These are phyloP conservation scores for Cyberlindnera galapagoensis DNA, from an alignment of 805 yeast species.

Conservation along the genomic window DNA sequence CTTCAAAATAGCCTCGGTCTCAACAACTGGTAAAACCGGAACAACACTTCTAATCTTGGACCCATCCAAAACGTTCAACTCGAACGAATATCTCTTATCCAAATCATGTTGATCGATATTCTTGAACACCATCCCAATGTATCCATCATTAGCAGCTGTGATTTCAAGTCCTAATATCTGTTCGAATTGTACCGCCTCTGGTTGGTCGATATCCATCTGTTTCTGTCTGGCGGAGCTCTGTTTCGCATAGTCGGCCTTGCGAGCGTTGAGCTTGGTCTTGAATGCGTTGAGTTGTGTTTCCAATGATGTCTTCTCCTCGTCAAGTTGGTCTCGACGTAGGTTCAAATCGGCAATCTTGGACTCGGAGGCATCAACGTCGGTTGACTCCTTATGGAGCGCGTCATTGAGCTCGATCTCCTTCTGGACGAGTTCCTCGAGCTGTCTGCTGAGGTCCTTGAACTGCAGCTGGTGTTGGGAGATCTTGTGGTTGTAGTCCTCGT, in stretches of 20 bases:
- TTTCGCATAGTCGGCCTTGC: constrained; percentile 27
- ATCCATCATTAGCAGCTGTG: constrained; percentile 41
- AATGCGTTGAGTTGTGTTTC: constrained; percentile 28
- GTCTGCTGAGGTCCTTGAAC: constrained; percentile 26
- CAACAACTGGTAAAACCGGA: constrained; percentile 31
- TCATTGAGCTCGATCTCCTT: constrained; percentile 10
- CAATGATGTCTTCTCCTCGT: constrained; percentile 24
- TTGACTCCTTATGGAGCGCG: constrained; percentile 8
- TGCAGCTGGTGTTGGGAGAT: constrained; percentile 28
- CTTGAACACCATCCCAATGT: constrained; percentile 41
- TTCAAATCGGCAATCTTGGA: constrained; percentile 27
- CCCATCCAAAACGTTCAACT: constrained; percentile 37
- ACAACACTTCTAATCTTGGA: constrained; percentile 31
- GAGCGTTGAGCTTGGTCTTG: constrained; percentile 24
- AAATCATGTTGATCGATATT: constrained; percentile 40
- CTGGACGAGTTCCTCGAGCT: constrained; percentile 4
- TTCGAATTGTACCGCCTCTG: constrained; percentile 49
- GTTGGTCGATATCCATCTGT: constrained; percentile 42
- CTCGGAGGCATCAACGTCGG: constrained; percentile 28
- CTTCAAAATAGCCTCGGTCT: constrained; percentile 11
- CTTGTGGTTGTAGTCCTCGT: constrained; percentile 28
- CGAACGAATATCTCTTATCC: constrained; percentile 35
- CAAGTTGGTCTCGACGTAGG: constrained; percentile 30
- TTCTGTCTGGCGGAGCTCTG: constrained; percentile 30
- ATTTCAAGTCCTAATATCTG: constrained; percentile 47